phyloP scores from a whole-genome alignment of 2,329 filamentous ascomycete species.

The Pyrenophora teres region DNA sequence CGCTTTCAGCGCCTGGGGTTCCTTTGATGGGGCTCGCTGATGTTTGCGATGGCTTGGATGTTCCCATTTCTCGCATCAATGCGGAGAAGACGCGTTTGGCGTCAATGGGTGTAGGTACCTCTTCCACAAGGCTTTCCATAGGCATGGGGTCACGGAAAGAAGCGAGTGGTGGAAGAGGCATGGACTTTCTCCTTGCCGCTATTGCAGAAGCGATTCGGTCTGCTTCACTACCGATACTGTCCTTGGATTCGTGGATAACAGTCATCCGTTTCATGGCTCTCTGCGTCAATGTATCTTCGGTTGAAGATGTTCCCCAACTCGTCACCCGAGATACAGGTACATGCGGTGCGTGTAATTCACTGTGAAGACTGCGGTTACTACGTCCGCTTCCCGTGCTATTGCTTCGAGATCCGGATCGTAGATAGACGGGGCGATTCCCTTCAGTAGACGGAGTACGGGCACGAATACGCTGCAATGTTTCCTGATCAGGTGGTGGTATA shows the following conservation, averaged over 20 bases:
- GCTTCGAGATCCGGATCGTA: constrained; percentile 26
- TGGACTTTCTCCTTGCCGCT: constrained; percentile 22
- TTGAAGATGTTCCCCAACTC: constrained; percentile 71
- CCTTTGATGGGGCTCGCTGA: not conserved
- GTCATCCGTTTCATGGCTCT: constrained; percentile 64
- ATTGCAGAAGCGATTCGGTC: constrained; percentile 15
- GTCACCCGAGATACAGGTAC: constrained; percentile 61
- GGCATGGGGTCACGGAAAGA: constrained; percentile 42
- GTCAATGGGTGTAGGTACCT: constrained; percentile 33
- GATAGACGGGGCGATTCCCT: constrained; percentile 8
- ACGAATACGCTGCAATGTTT: constrained; percentile 51
- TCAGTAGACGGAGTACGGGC: constrained; percentile 35
- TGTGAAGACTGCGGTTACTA: constrained; percentile 38
- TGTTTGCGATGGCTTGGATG: constrained; percentile 16
- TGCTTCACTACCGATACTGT: constrained; percentile 39
- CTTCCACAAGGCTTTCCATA: constrained; percentile 35
- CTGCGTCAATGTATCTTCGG: constrained; percentile 59
- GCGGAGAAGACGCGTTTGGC: constrained; percentile 45
- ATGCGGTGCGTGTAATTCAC: constrained; percentile 56
- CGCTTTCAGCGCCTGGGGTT: constrained; percentile 28
- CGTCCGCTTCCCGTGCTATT: constrained; percentile 30
- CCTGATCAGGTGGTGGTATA: constrained; percentile 48
- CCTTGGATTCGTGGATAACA: constrained; percentile 63
- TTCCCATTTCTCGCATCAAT: constrained; percentile 42
- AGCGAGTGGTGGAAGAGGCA: constrained; percentile 25